These are phyloP conservation scores for Rhodotorula mucilaginosa DNA, from an alignment of 1,284 basidiomycete species.

Conservation along the genomic window DNA sequence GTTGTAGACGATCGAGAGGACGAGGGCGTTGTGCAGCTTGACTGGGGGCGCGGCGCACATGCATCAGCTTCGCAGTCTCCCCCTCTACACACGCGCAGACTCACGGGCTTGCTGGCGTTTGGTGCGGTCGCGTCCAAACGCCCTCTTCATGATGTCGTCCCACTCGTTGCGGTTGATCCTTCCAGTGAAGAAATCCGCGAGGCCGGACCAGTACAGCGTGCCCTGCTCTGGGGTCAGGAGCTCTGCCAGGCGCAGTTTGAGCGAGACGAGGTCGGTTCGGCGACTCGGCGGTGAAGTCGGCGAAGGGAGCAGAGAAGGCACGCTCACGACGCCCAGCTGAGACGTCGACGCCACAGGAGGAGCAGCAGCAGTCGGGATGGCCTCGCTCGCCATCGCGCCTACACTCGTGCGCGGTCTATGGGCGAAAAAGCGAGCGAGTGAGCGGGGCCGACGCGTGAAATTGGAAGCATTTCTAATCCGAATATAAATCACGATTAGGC, in stretches of 20 bases:
- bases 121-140: slow-evolving; percentile 33
- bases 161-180: slow-evolving; percentile 50
- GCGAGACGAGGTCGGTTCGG: slow-evolving; percentile 42
- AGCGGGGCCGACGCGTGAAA: background rate
- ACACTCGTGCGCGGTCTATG: no score
- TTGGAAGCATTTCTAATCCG: background rate
- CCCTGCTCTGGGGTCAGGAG: slow-evolving; percentile 35
- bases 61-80: background rate
- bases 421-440: background rate
- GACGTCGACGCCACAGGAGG: background rate
- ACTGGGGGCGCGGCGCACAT: slow-evolving; percentile 41
- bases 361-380: background rate
- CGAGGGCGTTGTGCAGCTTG: slow-evolving; percentile 51
- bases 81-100: rapidly evolving
- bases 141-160: slow-evolving; percentile 45
- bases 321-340: background rate
- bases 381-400: background rate
- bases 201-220: slow-evolving; percentile 48
- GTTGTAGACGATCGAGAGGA: slow-evolving; percentile 53
- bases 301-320: slow-evolving; percentile 13
- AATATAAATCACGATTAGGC: no score
- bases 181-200: slow-evolving; percentile 49
- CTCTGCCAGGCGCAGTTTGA: slow-evolving; percentile 44
- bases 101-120: slow-evolving; percentile 12
- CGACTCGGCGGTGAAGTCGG: slow-evolving; percentile 33